Evolutionary conservation across 306 rosid genomes (phyloP), one percentile per base, ranked within the genome.

Genomic region (Cucurbita moschata): DNA sequence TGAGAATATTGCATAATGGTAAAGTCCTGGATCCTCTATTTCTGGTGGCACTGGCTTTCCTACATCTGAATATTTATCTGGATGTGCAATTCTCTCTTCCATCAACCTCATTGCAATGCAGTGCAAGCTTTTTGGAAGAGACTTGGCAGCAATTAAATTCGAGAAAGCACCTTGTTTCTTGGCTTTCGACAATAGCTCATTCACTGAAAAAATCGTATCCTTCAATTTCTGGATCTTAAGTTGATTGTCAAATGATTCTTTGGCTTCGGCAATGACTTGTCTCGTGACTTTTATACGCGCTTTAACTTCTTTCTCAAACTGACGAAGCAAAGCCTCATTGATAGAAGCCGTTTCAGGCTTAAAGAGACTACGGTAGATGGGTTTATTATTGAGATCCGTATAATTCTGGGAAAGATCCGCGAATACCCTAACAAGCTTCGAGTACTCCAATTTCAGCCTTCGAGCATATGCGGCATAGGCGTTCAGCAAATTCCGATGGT

Each of bases 81-180:
- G 73, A 46, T 68, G 19, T 68, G 73, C 73, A 68, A 68, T 68
- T 46, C 73, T 68, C 57, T 68, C 73, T 26, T 68, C 73, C 73
- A 68, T 68, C 73, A 68, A 44, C 73, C 73, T 68, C 73, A 68
- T 68, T 49, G 73, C 37, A 68, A 68, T 68, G 42, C 73, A 68
- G 21, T 68, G 73, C 73, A 68, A 46, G 43, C 73, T 68, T 68
- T 68, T 68, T 1, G 73, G 73, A 68, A 68, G 73, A 5, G 73
- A 68, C 21, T 92, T 92, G 1, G 98, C 98, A 0, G 98, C 98
- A 40, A 92, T 90, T 80, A 90, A 81, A 73, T 96, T 92, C 0
- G 96, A 90, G 86, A 92, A 92, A 77, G 98, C 96, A 8, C 98
- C 96, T 77, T 92, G 96, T 88, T 90, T 92, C 88, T 92, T 92